A percentile compares a stretch with the other conserved stretches of the same genome.
Evolutionary conservation across 2,329 filamentous ascomycete species (phyloP).

Genomic region (Aspergillus amoenus): DNA sequence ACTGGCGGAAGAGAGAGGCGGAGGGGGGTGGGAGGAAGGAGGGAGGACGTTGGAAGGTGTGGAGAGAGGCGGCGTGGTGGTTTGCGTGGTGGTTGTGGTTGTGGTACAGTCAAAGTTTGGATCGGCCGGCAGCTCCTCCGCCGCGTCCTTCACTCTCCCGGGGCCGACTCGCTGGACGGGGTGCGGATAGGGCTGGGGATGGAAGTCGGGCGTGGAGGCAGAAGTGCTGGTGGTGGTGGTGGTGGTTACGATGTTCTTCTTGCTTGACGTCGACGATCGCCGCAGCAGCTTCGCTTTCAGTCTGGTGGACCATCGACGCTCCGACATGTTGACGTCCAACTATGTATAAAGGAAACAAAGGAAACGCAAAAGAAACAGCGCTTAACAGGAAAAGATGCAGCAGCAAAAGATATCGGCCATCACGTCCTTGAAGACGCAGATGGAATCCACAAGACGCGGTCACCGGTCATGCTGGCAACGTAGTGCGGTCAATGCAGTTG

Average conservation of each 20-base stretch:
- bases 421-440: slow-evolving; percentile 9
- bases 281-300: slow-evolving; percentile 38
- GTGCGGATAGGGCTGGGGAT: background rate
- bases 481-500: background rate
- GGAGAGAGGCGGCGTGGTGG: slow-evolving; percentile 10
- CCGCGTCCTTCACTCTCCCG: background rate
- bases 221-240: slow-evolving; percentile 9
- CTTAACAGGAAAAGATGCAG: background rate
- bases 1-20: slow-evolving; percentile 22
- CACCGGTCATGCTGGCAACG: background rate
- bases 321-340: slow-evolving; percentile 27
- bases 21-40: background rate
- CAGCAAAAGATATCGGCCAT: slow-evolving; percentile 1
- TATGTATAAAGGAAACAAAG: background rate
- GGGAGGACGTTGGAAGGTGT: slow-evolving; percentile 3
- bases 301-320: slow-evolving; percentile 36
- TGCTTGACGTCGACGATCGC: slow-evolving; percentile 32
- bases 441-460: slow-evolving; percentile 8
- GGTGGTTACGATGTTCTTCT: slow-evolving; percentile 9
- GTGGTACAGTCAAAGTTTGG: slow-evolving; percentile 6
- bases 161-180: background rate
- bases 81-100: background rate
- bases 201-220: slow-evolving; percentile 4
- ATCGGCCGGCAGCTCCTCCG: slow-evolving; percentile 12
- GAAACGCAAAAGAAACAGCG: background rate